Percentiles rank a stretch among this genome's conserved stretches.
These are phyloP conservation scores for Fusarium sp. DNA, from an alignment of 2,329 filamentous ascomycete species.

Conservation along the genomic window DNA sequence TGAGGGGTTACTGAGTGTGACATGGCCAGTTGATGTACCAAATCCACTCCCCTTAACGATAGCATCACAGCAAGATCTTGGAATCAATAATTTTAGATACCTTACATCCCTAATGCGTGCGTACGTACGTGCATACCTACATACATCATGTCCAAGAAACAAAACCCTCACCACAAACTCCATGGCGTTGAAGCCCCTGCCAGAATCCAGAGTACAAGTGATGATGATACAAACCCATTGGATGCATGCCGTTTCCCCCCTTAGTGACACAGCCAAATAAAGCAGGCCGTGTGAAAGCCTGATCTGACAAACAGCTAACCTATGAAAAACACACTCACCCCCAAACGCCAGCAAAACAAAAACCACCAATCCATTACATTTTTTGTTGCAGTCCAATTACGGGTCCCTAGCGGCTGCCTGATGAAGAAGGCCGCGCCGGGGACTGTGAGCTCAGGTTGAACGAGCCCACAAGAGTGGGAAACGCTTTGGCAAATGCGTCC, in stretches of 20 bases:
- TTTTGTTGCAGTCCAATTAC: neutral
- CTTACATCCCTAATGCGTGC: neutral
- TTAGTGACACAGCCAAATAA: neutral
- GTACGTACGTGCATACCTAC: conserved; percentile 4
- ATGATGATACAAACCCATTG: neutral
- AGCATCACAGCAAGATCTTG: neutral
- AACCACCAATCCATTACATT: neutral
- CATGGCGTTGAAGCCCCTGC: neutral
- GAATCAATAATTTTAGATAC: neutral
- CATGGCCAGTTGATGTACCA: neutral
- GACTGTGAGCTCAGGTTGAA: conserved; percentile 44
- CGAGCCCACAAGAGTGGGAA: conserved; percentile 61
- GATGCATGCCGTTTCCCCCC: neutral
- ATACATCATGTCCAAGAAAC: neutral
- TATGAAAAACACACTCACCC: neutral
- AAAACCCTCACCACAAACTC: neutral
- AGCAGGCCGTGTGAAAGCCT: neutral
- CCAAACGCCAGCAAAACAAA: neutral
- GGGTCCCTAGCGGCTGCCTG: conserved; percentile 25
- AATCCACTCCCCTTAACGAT: neutral
- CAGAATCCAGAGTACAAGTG: neutral
- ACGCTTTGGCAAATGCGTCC: conserved; percentile 72
- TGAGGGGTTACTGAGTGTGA: neutral
- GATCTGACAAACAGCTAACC: neutral
- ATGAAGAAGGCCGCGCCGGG: conserved; percentile 30